These are phyloP conservation scores for Penicillium cinerascens DNA, from an alignment of 495 filamentous ascomycete species.

Conservation along the genomic window DNA sequence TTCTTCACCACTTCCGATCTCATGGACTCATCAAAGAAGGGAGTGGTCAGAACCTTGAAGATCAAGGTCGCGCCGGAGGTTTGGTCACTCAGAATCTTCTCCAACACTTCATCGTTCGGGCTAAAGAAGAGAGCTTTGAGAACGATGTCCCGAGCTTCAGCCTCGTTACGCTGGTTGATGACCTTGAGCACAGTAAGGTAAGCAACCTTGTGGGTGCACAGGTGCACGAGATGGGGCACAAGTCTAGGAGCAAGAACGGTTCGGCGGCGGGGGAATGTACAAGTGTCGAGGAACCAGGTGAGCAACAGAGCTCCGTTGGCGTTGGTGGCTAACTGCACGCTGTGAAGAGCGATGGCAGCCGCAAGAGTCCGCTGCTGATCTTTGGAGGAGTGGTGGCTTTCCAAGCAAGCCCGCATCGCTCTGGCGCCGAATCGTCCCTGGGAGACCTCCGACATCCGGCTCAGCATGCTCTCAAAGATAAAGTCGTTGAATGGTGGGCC, in stretches of 20 bases:
- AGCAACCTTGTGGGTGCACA: slow-evolving; percentile 98
- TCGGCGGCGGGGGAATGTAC: slow-evolving; percentile 88
- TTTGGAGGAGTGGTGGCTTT: slow-evolving; percentile 92
- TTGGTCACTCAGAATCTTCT: slow-evolving; percentile 88
- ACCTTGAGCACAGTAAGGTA: slow-evolving; percentile 97
- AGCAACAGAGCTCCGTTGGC: slow-evolving; percentile 90
- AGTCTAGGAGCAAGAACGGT: slow-evolving; percentile 90
- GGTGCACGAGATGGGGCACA: slow-evolving; percentile 91
- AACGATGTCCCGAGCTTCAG: slow-evolving; percentile 88
- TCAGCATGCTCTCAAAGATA: slow-evolving; percentile 96
- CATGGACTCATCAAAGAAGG: slow-evolving; percentile 93
- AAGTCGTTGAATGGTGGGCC: slow-evolving; percentile 86
- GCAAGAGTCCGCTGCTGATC: slow-evolving; percentile 95
- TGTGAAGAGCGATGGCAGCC: slow-evolving; percentile 90
- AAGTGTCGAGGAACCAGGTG: slow-evolving; percentile 98
- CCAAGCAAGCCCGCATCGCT: slow-evolving; percentile 94
- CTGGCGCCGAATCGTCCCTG: slow-evolving; percentile 93
- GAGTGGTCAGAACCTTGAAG: slow-evolving; percentile 96
- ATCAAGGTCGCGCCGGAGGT: slow-evolving; percentile 91
- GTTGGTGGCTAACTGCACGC: slow-evolving; percentile 94
- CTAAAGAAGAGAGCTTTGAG: slow-evolving; percentile 94
- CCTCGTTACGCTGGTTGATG: slow-evolving; percentile 94
- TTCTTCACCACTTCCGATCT: slow-evolving; percentile 84
- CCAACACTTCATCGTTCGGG: slow-evolving; percentile 77
- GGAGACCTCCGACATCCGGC: slow-evolving; percentile 88